A percentile compares a stretch with the other conserved stretches of the same genome.
These are phyloP conservation scores for Ophiocytium majus DNA, from an alignment of 352 stramenopile genomes.

Conservation along the genomic window DNA sequence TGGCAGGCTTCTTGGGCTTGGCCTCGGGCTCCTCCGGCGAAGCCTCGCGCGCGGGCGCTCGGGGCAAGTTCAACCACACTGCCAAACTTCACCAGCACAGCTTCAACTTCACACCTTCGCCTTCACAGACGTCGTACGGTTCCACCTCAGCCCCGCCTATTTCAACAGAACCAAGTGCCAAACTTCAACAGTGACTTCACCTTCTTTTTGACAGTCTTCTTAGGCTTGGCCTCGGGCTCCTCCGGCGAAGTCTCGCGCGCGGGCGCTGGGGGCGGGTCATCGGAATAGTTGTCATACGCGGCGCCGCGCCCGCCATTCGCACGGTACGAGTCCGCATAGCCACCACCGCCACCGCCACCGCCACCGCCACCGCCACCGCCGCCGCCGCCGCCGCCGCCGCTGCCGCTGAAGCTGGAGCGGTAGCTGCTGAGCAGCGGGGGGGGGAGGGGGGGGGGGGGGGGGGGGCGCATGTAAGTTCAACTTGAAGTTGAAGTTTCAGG, in stretches of 20 bases:
- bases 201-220: background rate
- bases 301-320: background rate
- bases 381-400: slow-evolving; percentile 17
- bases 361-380: slow-evolving; percentile 25
- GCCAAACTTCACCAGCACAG: too few species aligned
- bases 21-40: background rate
- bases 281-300: slow-evolving; percentile 16
- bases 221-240: background rate
- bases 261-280: background rate
- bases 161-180: too few species aligned
- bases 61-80: too few species aligned
- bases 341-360: slow-evolving; percentile 6
- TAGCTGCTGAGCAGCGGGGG: too few species aligned
- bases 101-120: background rate
- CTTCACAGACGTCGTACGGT: too few species aligned
- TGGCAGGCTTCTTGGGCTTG: background rate
- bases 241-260: background rate
- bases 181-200: too few species aligned
- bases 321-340: slow-evolving; percentile 17
- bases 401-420: too few species aligned
- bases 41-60: background rate
- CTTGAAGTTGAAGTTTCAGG: too few species aligned
- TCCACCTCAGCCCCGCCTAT: too few species aligned
- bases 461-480: too few species aligned
- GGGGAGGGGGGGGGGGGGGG: too few species aligned